phyloP scores from a whole-genome alignment of 768 basidiomycete species.

The Xerocomellus amylosporus region DNA sequence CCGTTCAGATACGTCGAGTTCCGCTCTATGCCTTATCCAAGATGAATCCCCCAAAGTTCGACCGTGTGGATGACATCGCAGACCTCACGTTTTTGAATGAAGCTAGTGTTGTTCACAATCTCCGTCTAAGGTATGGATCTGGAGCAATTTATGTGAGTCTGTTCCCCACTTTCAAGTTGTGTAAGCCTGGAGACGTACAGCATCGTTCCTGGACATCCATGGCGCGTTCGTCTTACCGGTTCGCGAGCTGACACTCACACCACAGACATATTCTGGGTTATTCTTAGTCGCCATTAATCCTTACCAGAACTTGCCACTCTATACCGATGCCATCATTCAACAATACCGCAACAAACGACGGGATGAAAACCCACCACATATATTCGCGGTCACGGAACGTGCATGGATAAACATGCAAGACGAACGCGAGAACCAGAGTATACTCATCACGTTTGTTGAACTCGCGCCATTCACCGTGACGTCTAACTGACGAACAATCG shows the following conservation, averaged over 20 bases:
- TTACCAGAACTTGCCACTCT: conserved; percentile 88
- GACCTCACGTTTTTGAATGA: conserved; percentile 98
- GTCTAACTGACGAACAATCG: conserved; percentile 10
- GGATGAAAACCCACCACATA: conserved; percentile 93
- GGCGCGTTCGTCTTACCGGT: neutral
- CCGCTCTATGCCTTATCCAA: conserved; percentile 83
- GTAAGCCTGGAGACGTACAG: neutral
- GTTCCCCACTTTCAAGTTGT: neutral
- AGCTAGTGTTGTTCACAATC: conserved; percentile 98
- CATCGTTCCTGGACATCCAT: conserved; percentile 3
- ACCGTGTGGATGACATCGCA: conserved; percentile 96
- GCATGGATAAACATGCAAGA: conserved; percentile 99
- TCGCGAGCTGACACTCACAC: conserved; percentile 12
- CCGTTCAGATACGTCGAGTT: conserved; percentile 55
- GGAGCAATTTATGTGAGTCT: conserved; percentile 86
- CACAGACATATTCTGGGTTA: conserved; percentile 88
- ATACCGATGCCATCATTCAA: conserved; percentile 83
- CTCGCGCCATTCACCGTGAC: neutral
- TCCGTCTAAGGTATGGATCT: conserved; percentile 85
- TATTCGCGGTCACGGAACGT: conserved; percentile 94
- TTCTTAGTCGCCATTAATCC: conserved; percentile 99
- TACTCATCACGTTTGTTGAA: conserved; percentile 86
- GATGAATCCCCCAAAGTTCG: conserved; percentile 99
- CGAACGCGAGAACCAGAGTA: conserved; percentile 95
- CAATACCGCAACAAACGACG: conserved; percentile 88